Evolutionary conservation across 768 basidiomycete species (phyloP), one percentile per base, ranked within the genome.

Genomic region (Leucosporidium creatinivorum): DNA sequence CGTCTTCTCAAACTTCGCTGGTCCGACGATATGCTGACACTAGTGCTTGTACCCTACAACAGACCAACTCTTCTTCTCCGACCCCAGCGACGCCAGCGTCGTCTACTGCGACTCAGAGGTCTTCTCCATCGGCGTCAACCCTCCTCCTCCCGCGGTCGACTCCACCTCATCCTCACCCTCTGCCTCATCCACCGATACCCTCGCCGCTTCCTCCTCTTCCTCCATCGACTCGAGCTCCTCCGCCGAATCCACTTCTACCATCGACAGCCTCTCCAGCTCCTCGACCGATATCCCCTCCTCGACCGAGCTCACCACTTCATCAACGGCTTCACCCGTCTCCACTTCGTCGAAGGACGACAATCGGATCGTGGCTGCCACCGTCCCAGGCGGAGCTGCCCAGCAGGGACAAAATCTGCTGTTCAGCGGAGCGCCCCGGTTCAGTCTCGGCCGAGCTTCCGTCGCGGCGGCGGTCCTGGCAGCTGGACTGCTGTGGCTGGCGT

Each of bases 41-140:
- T 9, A 25, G 26, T 23, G 8, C 23, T 4, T n/a, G 10, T 18
- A 12, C 25, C 23, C 9, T 26, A 1, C 30, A 13, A 15, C 52
- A 69, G 68, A 70, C 47, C 65, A 66, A 57, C 65, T 70, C 48
- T 70, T 70, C 65, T 36, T 70, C 44, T 13, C 65, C 33, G 65
- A 70, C 26, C 69, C 69, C 1, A 31, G 55, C 6, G 44, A 66
- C 31, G 39, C 69, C 0, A 48, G 25, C 25, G 61, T 31, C 26
- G 52, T 66, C n/a, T 70, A 70, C 39, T 49, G 49, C 59, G 52
- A 66, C 13, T 70, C 69, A 3, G 65, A 60, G 31, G 62, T 63
- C 21, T 70, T 70, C 49, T 28, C 48, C 47, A 63, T 70, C 52
- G 69, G 48, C 7, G 49, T 30, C 57, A 57, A 58, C 31, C 57